A percentile compares a stretch with the other conserved stretches of the same genome.
phyloP scores from a whole-genome alignment of 2,329 filamentous ascomycete genomes.

The Xylaria sp. region DNA sequence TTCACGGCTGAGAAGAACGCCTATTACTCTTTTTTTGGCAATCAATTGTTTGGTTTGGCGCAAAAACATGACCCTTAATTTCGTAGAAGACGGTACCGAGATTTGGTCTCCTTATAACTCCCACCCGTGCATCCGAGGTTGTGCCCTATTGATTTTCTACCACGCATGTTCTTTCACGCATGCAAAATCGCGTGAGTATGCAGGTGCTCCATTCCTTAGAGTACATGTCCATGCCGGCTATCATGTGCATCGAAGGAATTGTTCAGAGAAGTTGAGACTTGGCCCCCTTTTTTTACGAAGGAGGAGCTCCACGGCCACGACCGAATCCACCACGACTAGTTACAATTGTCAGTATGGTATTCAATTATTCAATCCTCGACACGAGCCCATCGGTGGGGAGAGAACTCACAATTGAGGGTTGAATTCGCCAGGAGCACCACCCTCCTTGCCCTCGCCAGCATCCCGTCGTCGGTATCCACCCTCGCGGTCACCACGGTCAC shows the following conservation, averaged over 20 bases:
- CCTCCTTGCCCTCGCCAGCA: slow-evolving; percentile 88
- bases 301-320: slow-evolving; percentile 85
- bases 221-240: slow-evolving; percentile 51
- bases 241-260: slow-evolving; percentile 51
- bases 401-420: slow-evolving; percentile 84
- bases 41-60: slow-evolving; percentile 45
- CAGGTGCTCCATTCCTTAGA: slow-evolving; percentile 56
- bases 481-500: slow-evolving; percentile 82
- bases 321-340: slow-evolving; percentile 85
- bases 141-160: slow-evolving; percentile 59
- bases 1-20: slow-evolving; percentile 33
- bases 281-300: slow-evolving; percentile 67
- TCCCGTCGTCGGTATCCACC: slow-evolving; percentile 94
- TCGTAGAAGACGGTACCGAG: slow-evolving; percentile 53
- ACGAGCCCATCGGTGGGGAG: slow-evolving; percentile 35
- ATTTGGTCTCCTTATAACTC: slow-evolving; percentile 54
- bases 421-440: slow-evolving; percentile 90
- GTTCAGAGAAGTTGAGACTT: slow-evolving; percentile 54
- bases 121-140: slow-evolving; percentile 57
- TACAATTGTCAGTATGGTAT: slow-evolving; percentile 34
- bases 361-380: slow-evolving; percentile 17
- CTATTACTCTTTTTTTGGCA: slow-evolving; percentile 36
- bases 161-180: slow-evolving; percentile 58
- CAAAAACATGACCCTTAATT: slow-evolving; percentile 53
- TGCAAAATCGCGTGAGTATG: slow-evolving; percentile 59